Base-by-base conservation (phyloP, 805 yeast species). In the Ogataea henricii region DNA sequence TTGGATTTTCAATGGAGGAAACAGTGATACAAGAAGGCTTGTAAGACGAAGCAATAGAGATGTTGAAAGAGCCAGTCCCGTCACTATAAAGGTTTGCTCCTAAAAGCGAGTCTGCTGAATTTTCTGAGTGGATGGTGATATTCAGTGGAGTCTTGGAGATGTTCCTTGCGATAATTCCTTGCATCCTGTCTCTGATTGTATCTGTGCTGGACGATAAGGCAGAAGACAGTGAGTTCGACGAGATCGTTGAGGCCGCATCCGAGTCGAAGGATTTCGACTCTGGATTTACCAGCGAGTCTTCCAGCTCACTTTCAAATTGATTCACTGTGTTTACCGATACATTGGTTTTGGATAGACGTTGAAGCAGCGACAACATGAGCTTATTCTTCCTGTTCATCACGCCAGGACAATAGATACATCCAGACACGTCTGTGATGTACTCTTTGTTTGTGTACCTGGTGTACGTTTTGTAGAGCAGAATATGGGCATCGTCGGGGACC, bases 351-450 rank as follows among this genome's bases (percentile, higher is more conserved):
- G 83, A 77, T 42, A 87, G 69, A 63, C 87, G 89, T 50, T 80
- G 79, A 3, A 89, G 88, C 37, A 89, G 66, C 0, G 89, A 76
- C 18, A 86, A 63, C 26, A 91, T 71, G 37, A 91, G 63, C 48
- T 83, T 70, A 64, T 89, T 89, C 59, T 85, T 89, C 35, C 95
- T 72, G 25, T 79, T 77, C 73, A 82, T 77, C 7, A 77, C 70
- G 1, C 95, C 95, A 0, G 90, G 89, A 35, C 87, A 73, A 45
- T 59, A 76, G 22, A 86, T 68, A 77, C 87, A 80, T 6, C 97
- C 96, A 37, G 87, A 74, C 2, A 91, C 79, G 29, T 81, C 81
- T 1, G 85, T 78, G 33, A 77, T 77, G 53, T 71, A 80, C 43
- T 70, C 72, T 6, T 59, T 59, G 13, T 62, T 64, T 9, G 58